These are phyloP conservation scores for Gossypium rotundifolium DNA, from an alignment of 345 rosid genomes.

Conservation along the genomic window DNA sequence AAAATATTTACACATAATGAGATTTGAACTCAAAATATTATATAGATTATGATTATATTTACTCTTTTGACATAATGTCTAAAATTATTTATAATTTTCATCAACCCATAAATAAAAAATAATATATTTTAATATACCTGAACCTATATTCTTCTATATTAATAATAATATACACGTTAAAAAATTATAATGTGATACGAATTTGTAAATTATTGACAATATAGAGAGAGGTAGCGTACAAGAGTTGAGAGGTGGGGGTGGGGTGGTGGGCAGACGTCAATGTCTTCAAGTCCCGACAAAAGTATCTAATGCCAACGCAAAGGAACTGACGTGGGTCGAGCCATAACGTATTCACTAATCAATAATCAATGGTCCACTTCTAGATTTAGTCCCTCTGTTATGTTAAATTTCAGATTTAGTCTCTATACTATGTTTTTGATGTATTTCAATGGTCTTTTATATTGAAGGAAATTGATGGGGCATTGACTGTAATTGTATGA, in stretches of 20 bases:
- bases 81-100: rapidly evolving
- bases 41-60: too few species aligned
- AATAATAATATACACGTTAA: rapidly evolving
- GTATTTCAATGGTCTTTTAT: too few species aligned
- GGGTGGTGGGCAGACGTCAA: slow-evolving; percentile 23
- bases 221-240: background rate
- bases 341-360: background rate
- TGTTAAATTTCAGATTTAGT: too few species aligned
- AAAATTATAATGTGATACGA: too few species aligned
- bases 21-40: too few species aligned
- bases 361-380: background rate
- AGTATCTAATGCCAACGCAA: slow-evolving; percentile 14
- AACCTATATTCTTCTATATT: rapidly evolving
- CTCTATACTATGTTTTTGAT: too few species aligned
- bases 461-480: too few species aligned
- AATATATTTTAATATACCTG: rapidly evolving
- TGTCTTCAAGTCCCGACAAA: slow-evolving; percentile 36
- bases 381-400: background rate
- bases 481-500: too few species aligned
- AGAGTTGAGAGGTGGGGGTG: background rate
- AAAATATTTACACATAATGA: too few species aligned
- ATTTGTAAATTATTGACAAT: background rate
- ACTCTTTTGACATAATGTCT: rapidly evolving
- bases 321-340: background rate
- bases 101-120: rapidly evolving